Evolutionary conservation across 352 stramenopile species (phyloP).

Genomic region (Elongisporangium prolatum): DNA sequence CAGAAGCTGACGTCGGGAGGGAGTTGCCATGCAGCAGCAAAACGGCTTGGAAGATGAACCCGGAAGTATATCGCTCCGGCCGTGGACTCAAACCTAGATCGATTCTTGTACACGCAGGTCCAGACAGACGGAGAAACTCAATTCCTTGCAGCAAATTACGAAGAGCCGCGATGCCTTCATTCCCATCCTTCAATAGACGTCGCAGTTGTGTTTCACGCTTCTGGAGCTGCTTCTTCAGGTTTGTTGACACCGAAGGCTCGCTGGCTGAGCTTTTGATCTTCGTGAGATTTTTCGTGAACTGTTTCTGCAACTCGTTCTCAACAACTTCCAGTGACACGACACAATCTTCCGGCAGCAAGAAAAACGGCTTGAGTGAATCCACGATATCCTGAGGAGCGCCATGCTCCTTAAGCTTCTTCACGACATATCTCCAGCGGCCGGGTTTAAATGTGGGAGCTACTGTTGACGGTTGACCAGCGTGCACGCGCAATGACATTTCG

Average conservation of each 20-base stretch:
- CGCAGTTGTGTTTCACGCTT: constrained; percentile 60
- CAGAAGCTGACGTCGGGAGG: constrained; percentile 10
- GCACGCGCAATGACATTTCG: constrained; percentile 61
- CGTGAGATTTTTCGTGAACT: constrained; percentile 46
- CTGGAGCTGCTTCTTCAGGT: constrained; percentile 48
- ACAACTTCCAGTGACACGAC: constrained; percentile 57
- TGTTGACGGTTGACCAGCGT: constrained; percentile 53
- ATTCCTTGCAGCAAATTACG: constrained; percentile 67
- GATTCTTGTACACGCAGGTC: constrained; percentile 57
- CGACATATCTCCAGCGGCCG: constrained; percentile 70
- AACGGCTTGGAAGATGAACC: constrained; percentile 83
- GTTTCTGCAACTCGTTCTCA: constrained; percentile 57
- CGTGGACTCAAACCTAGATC: constrained; percentile 75
- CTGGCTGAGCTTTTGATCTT: background rate
- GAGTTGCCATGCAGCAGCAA: constrained; percentile 25
- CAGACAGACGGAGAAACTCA: constrained; percentile 53
- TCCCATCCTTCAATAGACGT: constrained; percentile 63
- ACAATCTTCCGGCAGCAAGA: constrained; percentile 63
- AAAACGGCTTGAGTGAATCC: constrained; percentile 70
- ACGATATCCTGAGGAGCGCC: constrained; percentile 36
- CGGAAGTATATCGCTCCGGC: constrained; percentile 71
- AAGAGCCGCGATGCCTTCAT: constrained; percentile 59
- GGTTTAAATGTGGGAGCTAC: constrained; percentile 54
- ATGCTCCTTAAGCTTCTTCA: constrained; percentile 64
- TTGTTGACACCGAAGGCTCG: constrained; percentile 10